Evolutionary conservation across 306 rosid genomes (phyloP), one percentile per base, ranked within the genome.

Genomic region (Ceratonia siliqua): DNA sequence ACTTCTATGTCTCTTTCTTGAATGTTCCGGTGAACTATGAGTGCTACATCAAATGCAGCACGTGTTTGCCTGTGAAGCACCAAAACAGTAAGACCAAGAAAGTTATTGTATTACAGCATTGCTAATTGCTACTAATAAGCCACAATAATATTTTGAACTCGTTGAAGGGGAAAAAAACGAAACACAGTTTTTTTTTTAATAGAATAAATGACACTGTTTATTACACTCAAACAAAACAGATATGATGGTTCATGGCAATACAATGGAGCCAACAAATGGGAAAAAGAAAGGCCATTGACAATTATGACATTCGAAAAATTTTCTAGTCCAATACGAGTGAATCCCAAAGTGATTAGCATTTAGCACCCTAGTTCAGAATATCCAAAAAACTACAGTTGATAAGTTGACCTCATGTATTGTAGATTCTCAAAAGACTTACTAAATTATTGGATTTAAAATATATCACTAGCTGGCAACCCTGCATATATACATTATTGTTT

Each of bases 1-100:
- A 83, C 91, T 83, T 90, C 93, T 80, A 94, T 78, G 75, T 94
- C 97, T 77, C 97, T 87, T 58, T 88, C 83, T 82, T 94, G 99
- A 76, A 94, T 77, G 73, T 32, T 92, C 74, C 71, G 69, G 83
- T 94, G 96, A 72, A 87, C 91, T 57, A 49, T 84, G 73, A 94
- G 68, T 5, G 87, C 99, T 17, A 77, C 75, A 66, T 87, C 93
- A 89, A 94, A 92, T 25, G 82, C 70, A 18, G 74, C 86, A 52
- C 97, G 96, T 0, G 92, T 88, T 52, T 96, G 95, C 43, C 97
- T 92, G 84, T 62, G 41, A 55, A 49, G 35, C 52, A 66, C 70
- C 65, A 82, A 82, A 68, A 73, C 22, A 71, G 28, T 50, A 46
- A 53, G 64, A 41, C 75, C 39, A 0, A 24, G 25, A 28, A 22